Conservation (phyloP, 2,329 filamentous ascomycete genomes). For the Colletotrichum nymphaeae region DNA sequence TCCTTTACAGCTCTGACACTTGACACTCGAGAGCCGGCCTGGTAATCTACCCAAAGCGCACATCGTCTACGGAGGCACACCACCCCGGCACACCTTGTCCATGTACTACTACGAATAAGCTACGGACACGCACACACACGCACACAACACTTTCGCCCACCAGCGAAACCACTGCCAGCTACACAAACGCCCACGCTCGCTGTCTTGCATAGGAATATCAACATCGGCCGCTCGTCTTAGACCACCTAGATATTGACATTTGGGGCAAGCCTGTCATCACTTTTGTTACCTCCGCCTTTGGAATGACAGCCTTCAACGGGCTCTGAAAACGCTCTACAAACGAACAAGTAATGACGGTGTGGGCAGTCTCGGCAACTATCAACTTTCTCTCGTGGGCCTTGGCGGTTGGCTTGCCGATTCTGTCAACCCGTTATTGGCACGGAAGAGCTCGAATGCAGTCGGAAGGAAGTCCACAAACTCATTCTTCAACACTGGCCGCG, state of each 20-base stretch:
- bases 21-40: constrained; percentile 20
- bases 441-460: background rate
- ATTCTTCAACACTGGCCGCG: background rate
- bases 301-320: constrained; percentile 4
- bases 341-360: background rate
- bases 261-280: no score
- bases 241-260: background rate
- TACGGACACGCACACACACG: no score
- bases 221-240: background rate
- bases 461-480: background rate
- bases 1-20: constrained; percentile 8
- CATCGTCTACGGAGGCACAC: background rate
- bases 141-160: background rate
- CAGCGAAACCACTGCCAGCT: background rate
- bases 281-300: background rate
- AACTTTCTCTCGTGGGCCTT: background rate
- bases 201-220: background rate
- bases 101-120: background rate
- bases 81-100: background rate
- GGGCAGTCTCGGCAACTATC: background rate
- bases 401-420: background rate
- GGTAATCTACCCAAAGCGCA: background rate
- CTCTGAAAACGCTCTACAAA: constrained; percentile 17
- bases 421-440: background rate
- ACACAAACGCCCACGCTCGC: background rate